These are phyloP conservation scores for Plantago elongata DNA, from an alignment of 257 asterid species.

Conservation along the genomic window DNA sequence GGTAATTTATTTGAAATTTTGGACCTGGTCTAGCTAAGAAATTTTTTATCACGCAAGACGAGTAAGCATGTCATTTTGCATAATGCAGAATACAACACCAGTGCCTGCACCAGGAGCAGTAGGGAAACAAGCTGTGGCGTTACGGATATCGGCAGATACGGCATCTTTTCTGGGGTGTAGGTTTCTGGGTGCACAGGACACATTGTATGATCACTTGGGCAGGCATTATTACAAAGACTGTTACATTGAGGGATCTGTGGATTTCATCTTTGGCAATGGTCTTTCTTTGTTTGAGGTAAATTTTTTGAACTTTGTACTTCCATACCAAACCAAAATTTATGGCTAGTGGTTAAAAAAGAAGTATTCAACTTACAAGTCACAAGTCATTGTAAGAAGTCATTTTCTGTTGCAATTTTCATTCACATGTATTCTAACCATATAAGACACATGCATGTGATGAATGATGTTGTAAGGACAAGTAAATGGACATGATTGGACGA, in stretches of 20 bases:
- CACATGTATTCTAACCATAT: neutral
- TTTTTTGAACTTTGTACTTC: neutral
- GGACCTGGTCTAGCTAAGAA: no score
- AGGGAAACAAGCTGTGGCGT: slow-evolving; percentile 92
- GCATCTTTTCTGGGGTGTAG: slow-evolving; percentile 69
- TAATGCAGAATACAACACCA: slow-evolving; percentile 69
- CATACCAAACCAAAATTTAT: no score
- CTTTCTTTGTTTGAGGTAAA: slow-evolving; percentile 81
- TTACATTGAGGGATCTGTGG: slow-evolving; percentile 90
- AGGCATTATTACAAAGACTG: slow-evolving; percentile 90
- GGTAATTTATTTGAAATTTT: slow-evolving; percentile 25
- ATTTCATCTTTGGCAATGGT: slow-evolving; percentile 84
- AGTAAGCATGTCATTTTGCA: neutral
- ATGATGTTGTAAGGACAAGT: slow-evolving; percentile 5
- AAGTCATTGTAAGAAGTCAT: slow-evolving; percentile 5
- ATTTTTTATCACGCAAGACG: neutral
- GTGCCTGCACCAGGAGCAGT: slow-evolving; percentile 76
- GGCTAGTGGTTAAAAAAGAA: no score
- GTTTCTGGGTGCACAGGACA: slow-evolving; percentile 92
- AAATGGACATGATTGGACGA: slow-evolving; percentile 1
- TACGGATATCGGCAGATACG: slow-evolving; percentile 85
- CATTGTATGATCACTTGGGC: slow-evolving; percentile 76
- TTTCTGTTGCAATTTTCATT: slow-evolving; percentile 4
- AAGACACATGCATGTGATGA: slow-evolving; percentile 11
- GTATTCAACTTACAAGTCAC: neutral